Evolutionary conservation across 441 rosid genomes (phyloP), one percentile per base, ranked within the genome.

Genomic region (Adansonia madagascariensis): DNA sequence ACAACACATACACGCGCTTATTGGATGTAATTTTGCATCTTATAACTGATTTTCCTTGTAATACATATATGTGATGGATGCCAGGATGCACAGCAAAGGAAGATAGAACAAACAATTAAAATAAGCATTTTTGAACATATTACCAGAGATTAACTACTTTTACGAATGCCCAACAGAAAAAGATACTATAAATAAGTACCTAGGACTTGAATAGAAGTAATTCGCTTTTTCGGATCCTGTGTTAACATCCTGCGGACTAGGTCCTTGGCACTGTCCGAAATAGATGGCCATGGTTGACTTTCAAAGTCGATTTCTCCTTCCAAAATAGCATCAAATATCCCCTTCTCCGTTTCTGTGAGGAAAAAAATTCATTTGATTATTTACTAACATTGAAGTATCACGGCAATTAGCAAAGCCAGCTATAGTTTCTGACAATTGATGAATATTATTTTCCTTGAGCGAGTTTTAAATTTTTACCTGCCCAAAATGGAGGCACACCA

Each of bases 401-500:
- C 2, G 35, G 35, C 35, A 31, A 31, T 31, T 31, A 31, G 35
- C 35, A 31, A 31, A 31, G 35, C 35, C 35, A 31, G 35, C 2
- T 31, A 31, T 31, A 31, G 35, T 31, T 52, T 31, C 0, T 15
- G 47, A 15, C 27, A 31, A 20, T 14, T 15, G 56, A 52, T 52
- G 3, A 3, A 1, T 14, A 49, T 27, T 24, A 27, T 27, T 71
- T 11, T 49, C 46, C 43, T 9, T 3, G 18, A 74, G 6, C 12
- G n/a, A 47, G 46, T 47, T 49, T 49, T 47, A n/a, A 76, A 46
- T 7, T 8, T 49, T 81, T 76, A 84, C 88, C 89, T 31, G 86
- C 93, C 95, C 92, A 91, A 77, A 91, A 91, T 18, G 95, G 95
- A n/a, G 93, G 93, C 50, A 89, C 89, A 15, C 95, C 95, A 80